Percentiles rank a stretch among this genome's conserved stretches.
phyloP scores from a whole-genome alignment of 208 protist species.

The Leishmania arabica region DNA sequence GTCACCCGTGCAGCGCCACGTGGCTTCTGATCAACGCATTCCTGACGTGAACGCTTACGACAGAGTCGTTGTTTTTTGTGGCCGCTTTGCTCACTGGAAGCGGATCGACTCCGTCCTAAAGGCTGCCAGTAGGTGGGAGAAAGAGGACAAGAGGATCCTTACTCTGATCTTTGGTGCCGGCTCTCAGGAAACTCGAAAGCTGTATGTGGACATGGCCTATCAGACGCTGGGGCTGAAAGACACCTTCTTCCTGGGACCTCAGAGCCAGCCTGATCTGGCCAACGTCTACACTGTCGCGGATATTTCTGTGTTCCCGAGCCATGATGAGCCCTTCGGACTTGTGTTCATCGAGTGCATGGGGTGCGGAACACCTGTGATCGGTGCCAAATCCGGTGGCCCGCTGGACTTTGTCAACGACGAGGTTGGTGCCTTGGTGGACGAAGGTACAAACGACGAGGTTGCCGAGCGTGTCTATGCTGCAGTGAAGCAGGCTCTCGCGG shows the following conservation, averaged over 20 bases:
- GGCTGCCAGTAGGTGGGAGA: constrained; percentile 63
- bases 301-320: constrained; percentile 73
- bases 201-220: constrained; percentile 76
- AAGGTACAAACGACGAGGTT: constrained; percentile 62
- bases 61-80: constrained; percentile 70
- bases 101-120: constrained; percentile 62
- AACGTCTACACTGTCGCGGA: constrained; percentile 65
- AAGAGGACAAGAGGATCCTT: constrained; percentile 47
- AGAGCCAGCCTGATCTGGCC: constrained; percentile 61
- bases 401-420: constrained; percentile 76
- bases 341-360: constrained; percentile 88
- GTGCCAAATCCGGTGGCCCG: constrained; percentile 75
- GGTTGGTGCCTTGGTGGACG: constrained; percentile 68
- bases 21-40: constrained; percentile 37
- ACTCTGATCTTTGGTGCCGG: constrained; percentile 68
- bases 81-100: constrained; percentile 84
- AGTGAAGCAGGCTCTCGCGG: constrained; percentile 50
- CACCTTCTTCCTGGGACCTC: constrained; percentile 73
- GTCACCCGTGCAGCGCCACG: constrained; percentile 23
- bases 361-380: constrained; percentile 77
- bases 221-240: constrained; percentile 51
- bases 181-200: constrained; percentile 50
- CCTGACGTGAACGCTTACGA: constrained; percentile 62
- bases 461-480: constrained; percentile 50
- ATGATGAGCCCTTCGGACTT: constrained; percentile 79